These are phyloP conservation scores for Capillidium heterosporum DNA, from an alignment of 371 early-diverging fungal genomes.

Conservation along the genomic window DNA sequence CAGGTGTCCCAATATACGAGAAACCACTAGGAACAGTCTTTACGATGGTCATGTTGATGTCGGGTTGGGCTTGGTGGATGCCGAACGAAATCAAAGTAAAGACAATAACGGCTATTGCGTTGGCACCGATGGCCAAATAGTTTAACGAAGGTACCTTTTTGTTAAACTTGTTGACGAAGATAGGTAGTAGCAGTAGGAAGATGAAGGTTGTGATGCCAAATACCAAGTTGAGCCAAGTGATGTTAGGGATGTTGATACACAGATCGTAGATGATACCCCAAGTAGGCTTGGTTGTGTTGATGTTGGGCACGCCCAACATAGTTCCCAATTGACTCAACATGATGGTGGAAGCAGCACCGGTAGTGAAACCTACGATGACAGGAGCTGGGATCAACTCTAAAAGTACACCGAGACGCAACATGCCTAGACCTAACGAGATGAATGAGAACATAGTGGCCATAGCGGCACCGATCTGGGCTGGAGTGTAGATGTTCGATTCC, in stretches of 20 bases:
- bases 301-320: conserved; percentile 40
- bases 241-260: conserved; percentile 18
- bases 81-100: conserved; percentile 49
- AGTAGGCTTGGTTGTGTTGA: conserved; percentile 32
- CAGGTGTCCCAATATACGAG: conserved; percentile 30
- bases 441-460: not conserved
- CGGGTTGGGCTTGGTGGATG: conserved; percentile 21
- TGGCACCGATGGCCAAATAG: conserved; percentile 2
- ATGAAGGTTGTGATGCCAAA: conserved; percentile 29
- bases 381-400: conserved; percentile 69
- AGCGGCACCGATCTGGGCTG: not conserved
- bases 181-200: conserved; percentile 6
- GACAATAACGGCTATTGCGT: conserved; percentile 41
- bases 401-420: conserved; percentile 57
- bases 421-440: conserved; percentile 29
- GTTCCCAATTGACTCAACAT: conserved; percentile 47
- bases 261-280: conserved; percentile 30
- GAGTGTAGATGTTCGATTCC: not conserved
- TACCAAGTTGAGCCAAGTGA: conserved; percentile 20
- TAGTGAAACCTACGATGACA: conserved; percentile 50
- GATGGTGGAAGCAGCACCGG: conserved; percentile 53
- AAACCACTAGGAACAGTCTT: conserved; percentile 42
- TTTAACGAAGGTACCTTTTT: not conserved
- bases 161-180: not conserved
- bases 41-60: not conserved